These are phyloP conservation scores for Sungouiozyma intestinalis DNA, from an alignment of 805 yeast species.

Conservation along the genomic window DNA sequence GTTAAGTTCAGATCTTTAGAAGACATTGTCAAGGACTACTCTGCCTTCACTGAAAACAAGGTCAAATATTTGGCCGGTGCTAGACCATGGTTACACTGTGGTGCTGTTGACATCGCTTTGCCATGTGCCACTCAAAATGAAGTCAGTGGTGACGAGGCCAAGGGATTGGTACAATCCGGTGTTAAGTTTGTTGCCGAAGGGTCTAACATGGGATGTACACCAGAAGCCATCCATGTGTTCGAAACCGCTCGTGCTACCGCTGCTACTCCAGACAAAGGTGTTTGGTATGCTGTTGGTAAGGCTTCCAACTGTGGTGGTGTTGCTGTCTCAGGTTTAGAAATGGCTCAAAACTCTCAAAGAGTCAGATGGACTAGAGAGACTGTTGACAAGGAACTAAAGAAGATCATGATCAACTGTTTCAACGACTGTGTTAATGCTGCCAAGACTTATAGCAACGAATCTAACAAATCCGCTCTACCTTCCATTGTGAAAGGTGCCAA, in stretches of 20 bases:
- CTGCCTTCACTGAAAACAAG: slow-evolving; percentile 45
- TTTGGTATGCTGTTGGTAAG: slow-evolving; percentile 99
- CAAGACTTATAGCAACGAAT: slow-evolving; percentile 61
- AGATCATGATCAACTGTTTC: slow-evolving; percentile 89
- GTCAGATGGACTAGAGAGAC: slow-evolving; percentile 83
- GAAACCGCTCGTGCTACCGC: slow-evolving; percentile 62
- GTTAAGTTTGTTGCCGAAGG: slow-evolving; percentile 95
- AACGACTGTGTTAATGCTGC: slow-evolving; percentile 88
- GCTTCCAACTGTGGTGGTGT: slow-evolving; percentile 99
- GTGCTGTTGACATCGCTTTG: slow-evolving; percentile 87
- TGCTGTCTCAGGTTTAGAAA: slow-evolving; percentile 95
- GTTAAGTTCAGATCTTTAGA: slow-evolving; percentile 65
- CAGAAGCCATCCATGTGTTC: slow-evolving; percentile 90
- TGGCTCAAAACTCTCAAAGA: slow-evolving; percentile 99
- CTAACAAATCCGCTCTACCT: slow-evolving; percentile 52
- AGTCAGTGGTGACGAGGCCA: slow-evolving; percentile 93
- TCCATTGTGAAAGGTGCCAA: slow-evolving; percentile 97
- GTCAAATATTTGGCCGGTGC: slow-evolving; percentile 84
- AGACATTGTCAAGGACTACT: slow-evolving; percentile 48
- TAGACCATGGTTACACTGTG: slow-evolving; percentile 93
- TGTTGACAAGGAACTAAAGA: slow-evolving; percentile 84
- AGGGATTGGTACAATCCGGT: slow-evolving; percentile 86
- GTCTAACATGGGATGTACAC: slow-evolving; percentile 98
- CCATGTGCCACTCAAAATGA: slow-evolving; percentile 99
- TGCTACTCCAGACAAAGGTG: slow-evolving; percentile 35